Evolutionary conservation across 768 basidiomycete genomes (phyloP), one percentile per base, ranked within the genome.

Genomic region (Serendipita vermifera): DNA sequence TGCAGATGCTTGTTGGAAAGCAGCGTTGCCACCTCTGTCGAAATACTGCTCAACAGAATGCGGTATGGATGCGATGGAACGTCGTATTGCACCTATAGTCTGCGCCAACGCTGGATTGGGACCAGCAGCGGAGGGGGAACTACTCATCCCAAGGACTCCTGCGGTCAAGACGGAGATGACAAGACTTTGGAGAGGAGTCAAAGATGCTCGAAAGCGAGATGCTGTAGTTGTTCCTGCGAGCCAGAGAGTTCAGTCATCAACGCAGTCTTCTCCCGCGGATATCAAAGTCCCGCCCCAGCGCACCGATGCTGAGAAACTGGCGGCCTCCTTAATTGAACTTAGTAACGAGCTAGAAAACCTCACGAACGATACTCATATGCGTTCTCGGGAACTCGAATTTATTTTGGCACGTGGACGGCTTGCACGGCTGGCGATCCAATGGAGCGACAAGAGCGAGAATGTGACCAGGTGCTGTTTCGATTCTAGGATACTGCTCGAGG

Each of bases 31-130:
- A 22, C 77, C 77, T 2, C 83, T 90, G 63, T 92, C 89, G 22
- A 93, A 93, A 66, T 94, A 90, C 66, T 94, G 90, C 67, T 90
- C 87, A 13, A 84, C 88, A 55, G 86, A 85, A 59, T 94, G 90
- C 61, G 90, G 90, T 11, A 70, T 86, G 59, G 59, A 13, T 40
- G 61, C 29, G 33, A 62, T 36, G 60, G 60, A 22, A 53, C 55
- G 39, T 15, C 24, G 31, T 7, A 51, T 51, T 22, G 22, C 46
- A 5, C 46, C 46, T 7, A 26, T 22, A 15, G 27, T 51, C n/a
- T 15, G 29, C 9, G 46, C 27, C 9, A 51, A 51, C n/a, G 11
- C 46, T 51, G 46, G 46, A 29, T 22, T 51, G 20, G 15, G 39
- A 33, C 29, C 58, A 55, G 5, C 43, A 59, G 41, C 59, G 55